Base-by-base conservation (phyloP, 108 stramenopile species). In the Cyclostephanos invisitatus region DNA sequence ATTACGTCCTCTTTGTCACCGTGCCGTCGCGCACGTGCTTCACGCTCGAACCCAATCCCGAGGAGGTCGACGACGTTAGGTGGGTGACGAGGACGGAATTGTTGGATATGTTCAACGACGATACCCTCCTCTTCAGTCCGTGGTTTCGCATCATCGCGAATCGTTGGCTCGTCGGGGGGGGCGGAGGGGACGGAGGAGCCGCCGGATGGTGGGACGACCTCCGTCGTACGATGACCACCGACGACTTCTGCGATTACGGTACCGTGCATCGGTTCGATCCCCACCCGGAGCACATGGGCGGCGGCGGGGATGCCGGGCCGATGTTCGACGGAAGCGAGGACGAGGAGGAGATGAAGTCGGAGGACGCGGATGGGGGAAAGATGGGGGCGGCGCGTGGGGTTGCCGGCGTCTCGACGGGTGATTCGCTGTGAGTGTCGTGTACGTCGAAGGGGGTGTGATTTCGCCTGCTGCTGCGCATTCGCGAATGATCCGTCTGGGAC, bases 121-220 rank as follows among this genome's bases (percentile, higher is more conserved):
- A 81, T 57, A 67, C 62, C 17, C 67, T 88, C n/a, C 73, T 96
- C 3, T 95, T 95, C 80, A 88, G 86, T 22, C 96, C 96, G 10
- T 97, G 96, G 96, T 97, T 97, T 69, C 87, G 92, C 47, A 58
- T 97, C 37, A 97, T 97, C 71, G 84, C 73, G 36, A 75, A 93
- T 17, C 85, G 87, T 50, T 97, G 92, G 90, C 63, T 97, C 48
- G 61, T 92, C 21, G 36, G 36, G 4, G 60, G 18, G 3, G 60
- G n/a, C 0, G 57, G 54, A 14, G 65, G 35, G 0, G 18, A 64
- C 14, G 22, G 24, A 9, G 12, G 22, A 24, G 44, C 50, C 20
- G 70, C 55, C 27, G 77, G 79, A 38, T 97, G 96, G 96, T 94
- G 93, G 96, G 81, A 86, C 53, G 84, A 97, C 49, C 68, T 95